These are phyloP conservation scores for Clavispora vitiphila DNA, from an alignment of 805 yeast genomes.

Conservation along the genomic window DNA sequence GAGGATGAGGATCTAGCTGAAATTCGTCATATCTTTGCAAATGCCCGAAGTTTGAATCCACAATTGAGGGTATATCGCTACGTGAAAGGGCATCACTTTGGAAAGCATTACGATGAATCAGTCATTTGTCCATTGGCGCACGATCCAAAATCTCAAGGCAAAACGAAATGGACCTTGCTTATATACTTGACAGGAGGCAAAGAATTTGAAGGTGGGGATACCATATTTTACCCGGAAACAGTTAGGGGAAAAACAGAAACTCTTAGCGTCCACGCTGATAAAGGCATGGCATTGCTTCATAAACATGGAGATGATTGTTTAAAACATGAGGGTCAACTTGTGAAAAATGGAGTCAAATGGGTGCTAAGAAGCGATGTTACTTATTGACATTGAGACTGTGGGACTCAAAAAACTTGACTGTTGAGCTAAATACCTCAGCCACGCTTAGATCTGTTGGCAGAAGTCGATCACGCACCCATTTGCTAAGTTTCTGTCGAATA, in stretches of 20 bases:
- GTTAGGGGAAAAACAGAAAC: conserved; percentile 15
- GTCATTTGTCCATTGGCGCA: conserved; percentile 29
- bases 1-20: conserved; percentile 23
- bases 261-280: conserved; percentile 40
- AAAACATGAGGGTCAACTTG: conserved; percentile 53
- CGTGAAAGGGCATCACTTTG: conserved; percentile 52
- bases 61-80: conserved; percentile 55
- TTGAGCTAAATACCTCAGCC: background rate
- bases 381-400: conserved; percentile 1
- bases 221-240: conserved; percentile 42
- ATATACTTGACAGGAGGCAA: conserved; percentile 54
- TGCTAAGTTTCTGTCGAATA: conserved; percentile 58
- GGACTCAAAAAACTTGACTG: background rate
- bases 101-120: conserved; percentile 57
- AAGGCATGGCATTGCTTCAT: conserved; percentile 56
- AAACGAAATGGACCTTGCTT: conserved; percentile 56
- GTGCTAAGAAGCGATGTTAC: conserved; percentile 54
- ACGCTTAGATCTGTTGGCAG: background rate
- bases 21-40: conserved; percentile 24
- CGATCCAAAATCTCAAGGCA: conserved; percentile 26
- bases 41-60: conserved; percentile 49
- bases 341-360: conserved; percentile 54
- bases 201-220: conserved; percentile 55
- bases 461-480: conserved; percentile 56
- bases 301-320: conserved; percentile 65